Base-by-base conservation (phyloP, 2,329 filamentous ascomycete species). In the Calonectria hawksworthii region DNA sequence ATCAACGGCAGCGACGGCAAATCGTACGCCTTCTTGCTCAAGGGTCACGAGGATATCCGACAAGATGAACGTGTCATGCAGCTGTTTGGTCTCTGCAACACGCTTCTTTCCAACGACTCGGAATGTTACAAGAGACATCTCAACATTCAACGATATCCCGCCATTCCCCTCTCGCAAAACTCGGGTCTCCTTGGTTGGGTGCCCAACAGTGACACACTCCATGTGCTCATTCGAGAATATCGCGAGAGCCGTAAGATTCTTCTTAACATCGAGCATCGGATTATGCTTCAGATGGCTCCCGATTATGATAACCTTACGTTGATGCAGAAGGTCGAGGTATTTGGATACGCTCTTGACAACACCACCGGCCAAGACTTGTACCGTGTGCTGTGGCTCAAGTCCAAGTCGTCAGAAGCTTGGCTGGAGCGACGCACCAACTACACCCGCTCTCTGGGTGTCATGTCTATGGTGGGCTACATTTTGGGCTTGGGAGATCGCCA, bases 381-480 rank as follows among this genome's bases (percentile, higher is more conserved):
- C 86, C 95, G 97, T 47, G 96, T 99, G 2, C 88, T 99, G 44
- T 99, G 98, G 97, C 90, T 99, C 79, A 99, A 99, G 91, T 98
- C 95, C 83, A 98, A 98, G 89, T 98, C 95, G 75, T 98, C 96
- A 0, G 97, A 99, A 85, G 94, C 96, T 2, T 99, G 97, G 97
- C 92, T 99, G 41, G 97, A 99, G 85, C 92, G 97, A 54, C 94
- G 97, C 68, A 99, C 98, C n/a, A 99, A 98, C 84, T 99, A 99
- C 87, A 99, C 97, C 23, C 94, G 97, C 73, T 99, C 96, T 1
- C 90, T 99, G 2, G 97, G 95, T 80, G 97, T 99, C 81, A 99
- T 99, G 97, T 98, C 96, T n/a, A 99, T 99, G 96, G 97, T 99
- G n/a, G 97, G 97, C 77, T 99, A 99, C 85, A 99, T 99, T 78